Conservation (phyloP, 108 stramenopile genomes). For the Conticribra weissflogii region DNA sequence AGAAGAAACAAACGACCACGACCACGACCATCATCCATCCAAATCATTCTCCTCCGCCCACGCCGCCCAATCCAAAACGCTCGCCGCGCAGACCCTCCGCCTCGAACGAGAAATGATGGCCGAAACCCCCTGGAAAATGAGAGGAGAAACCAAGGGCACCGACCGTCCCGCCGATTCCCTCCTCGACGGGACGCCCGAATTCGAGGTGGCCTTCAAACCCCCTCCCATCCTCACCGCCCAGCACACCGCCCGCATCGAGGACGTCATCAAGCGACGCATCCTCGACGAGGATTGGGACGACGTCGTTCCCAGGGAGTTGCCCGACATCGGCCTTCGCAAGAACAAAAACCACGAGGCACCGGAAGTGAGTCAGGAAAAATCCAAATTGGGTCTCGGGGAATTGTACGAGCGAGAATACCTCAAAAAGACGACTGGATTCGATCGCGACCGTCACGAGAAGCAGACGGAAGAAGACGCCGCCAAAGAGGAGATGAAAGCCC, state of each 20-base stretch:
- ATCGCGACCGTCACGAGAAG: slow-evolving; percentile 78
- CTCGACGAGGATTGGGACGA: slow-evolving; percentile 96
- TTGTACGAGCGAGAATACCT: slow-evolving; percentile 95
- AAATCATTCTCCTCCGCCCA: slow-evolving; percentile 42
- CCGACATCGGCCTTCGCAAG: slow-evolving; percentile 77
- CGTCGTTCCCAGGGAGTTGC: slow-evolving; percentile 90
- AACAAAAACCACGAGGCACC: slow-evolving; percentile 78
- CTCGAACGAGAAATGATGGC: slow-evolving; percentile 92
- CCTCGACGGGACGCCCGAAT: slow-evolving; percentile 93
- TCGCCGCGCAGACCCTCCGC: slow-evolving; percentile 79
- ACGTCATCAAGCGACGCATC: slow-evolving; percentile 91
- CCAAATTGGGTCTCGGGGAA: slow-evolving; percentile 94
- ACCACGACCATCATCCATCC: slow-evolving; percentile 21
- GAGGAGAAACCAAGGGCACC: slow-evolving; percentile 84
- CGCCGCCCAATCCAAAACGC: slow-evolving; percentile 58
- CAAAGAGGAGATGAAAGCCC: slow-evolving; percentile 39
- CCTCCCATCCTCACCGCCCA: slow-evolving; percentile 92
- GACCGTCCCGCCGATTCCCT: slow-evolving; percentile 90
- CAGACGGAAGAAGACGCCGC: slow-evolving; percentile 70
- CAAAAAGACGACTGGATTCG: slow-evolving; percentile 87
- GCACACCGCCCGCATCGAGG: slow-evolving; percentile 85
- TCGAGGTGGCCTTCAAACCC: slow-evolving; percentile 89
- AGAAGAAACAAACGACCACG: slow-evolving; percentile 28
- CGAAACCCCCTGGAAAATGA: slow-evolving; percentile 97
- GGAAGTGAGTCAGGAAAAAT: slow-evolving; percentile 97